Evolutionary conservation across 306 rosid species (phyloP).

Genomic region (Lotus japonicus): DNA sequence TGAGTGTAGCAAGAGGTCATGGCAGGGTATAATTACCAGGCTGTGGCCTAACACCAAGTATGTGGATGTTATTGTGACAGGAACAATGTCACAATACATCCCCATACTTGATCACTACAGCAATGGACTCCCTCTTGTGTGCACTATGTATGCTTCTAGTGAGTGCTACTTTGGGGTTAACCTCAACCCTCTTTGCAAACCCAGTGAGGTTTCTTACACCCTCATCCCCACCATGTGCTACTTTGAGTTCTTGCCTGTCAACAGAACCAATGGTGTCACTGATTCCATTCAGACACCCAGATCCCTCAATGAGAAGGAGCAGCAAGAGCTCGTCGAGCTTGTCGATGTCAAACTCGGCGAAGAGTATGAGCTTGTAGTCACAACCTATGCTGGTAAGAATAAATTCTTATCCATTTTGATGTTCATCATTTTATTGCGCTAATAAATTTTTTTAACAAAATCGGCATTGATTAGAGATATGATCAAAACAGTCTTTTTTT

Average conservation of each 20-base stretch:
- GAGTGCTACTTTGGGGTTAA: constrained; percentile 96
- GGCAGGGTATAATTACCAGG: constrained; percentile 87
- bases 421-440: too few species aligned
- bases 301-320: constrained; percentile 54
- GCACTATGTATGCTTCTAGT: constrained; percentile 96
- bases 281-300: constrained; percentile 23
- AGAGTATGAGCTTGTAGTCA: constrained; percentile 91
- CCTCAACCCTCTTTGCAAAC: constrained; percentile 75
- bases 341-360: constrained; percentile 83
- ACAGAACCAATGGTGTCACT: constrained; percentile 45
- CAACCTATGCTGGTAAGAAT: constrained; percentile 78
- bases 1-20: constrained; percentile 55
- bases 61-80: constrained; percentile 97
- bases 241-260: constrained; percentile 75
- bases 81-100: constrained; percentile 97
- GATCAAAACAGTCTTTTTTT: too few species aligned
- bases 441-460: too few species aligned
- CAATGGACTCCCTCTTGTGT: constrained; percentile 84
- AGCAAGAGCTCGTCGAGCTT: constrained; percentile 58
- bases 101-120: constrained; percentile 77
- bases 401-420: not conserved
- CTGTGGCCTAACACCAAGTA: constrained; percentile 93
- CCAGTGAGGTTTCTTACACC: constrained; percentile 82
- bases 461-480: too few species aligned
- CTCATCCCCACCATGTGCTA: constrained; percentile 92